Evolutionary conservation across 129 eudicot genomes (phyloP).

Genomic region (Pulicaria dysenterica): DNA sequence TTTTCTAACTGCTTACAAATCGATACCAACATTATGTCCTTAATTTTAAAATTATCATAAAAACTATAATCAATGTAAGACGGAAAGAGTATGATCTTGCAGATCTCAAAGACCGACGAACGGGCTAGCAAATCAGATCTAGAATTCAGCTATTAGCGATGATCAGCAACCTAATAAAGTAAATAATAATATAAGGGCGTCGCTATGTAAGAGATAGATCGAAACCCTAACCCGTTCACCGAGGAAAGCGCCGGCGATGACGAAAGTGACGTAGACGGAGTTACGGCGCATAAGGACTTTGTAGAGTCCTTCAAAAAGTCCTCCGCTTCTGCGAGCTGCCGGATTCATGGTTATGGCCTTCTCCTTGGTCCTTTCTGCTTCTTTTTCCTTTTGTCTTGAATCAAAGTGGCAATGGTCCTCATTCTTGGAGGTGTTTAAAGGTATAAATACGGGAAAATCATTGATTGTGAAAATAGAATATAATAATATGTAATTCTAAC

Average conservation of each 20-base stretch:
- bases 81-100: not conserved
- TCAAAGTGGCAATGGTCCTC: constrained; percentile 1
- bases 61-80: not conserved
- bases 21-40: not conserved
- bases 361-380: not conserved
- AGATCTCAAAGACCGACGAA: constrained; percentile 18
- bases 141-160: not conserved
- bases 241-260: constrained; percentile 74
- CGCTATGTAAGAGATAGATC: not conserved
- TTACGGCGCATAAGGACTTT: constrained; percentile 65
- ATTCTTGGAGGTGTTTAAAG: not conserved
- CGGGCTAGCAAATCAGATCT: constrained; percentile 18
- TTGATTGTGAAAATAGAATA: no score
- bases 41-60: not conserved
- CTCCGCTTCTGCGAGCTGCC: constrained; percentile 52
- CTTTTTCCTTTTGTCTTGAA: not conserved
- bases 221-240: constrained; percentile 70
- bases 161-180: not conserved
- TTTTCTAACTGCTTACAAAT: not conserved
- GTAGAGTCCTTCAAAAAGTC: constrained; percentile 60
- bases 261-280: constrained; percentile 73
- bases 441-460: no score
- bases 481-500: no score
- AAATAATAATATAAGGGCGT: not conserved
- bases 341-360: constrained; percentile 40